Conservation (phyloP, 2,329 filamentous ascomycete genomes). For the Mycogone perniciosa region DNA sequence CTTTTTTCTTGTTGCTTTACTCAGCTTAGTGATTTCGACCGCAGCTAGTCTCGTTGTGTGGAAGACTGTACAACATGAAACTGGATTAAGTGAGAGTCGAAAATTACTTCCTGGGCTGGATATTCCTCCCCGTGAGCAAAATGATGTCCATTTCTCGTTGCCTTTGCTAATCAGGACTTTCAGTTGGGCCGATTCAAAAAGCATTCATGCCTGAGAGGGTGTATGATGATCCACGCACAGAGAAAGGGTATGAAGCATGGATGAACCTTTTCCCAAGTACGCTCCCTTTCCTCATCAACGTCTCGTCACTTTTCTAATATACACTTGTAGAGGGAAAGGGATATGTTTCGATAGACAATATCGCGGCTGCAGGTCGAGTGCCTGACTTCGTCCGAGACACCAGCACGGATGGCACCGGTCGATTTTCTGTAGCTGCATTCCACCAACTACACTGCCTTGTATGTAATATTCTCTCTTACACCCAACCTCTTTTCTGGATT, state of each 20-base stretch:
- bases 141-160: neutral
- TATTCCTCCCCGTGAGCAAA: conserved; percentile 4
- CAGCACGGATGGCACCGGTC: conserved; percentile 3
- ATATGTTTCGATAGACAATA: conserved; percentile 8
- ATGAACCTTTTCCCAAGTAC: conserved; percentile 7
- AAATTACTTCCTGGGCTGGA: conserved; percentile 2
- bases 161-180: neutral
- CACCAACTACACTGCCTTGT: conserved; percentile 6
- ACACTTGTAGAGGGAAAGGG: neutral
- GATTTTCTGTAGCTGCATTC: conserved; percentile 5
- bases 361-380: conserved; percentile 4
- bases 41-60: conserved; percentile 4
- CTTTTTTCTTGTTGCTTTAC: conserved; percentile 1
- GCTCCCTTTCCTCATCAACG: neutral
- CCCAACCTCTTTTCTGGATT: neutral
- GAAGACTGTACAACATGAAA: neutral
- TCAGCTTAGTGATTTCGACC: conserved; percentile 1
- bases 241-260: conserved; percentile 1
- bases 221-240: conserved; percentile 6
- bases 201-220: conserved; percentile 6
- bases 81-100: neutral
- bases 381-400: conserved; percentile 4
- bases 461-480: neutral
- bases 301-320: neutral
- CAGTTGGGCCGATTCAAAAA: conserved; percentile 6